Evolutionary conservation across 805 yeast species (phyloP), one percentile per base, ranked within the genome.

Genomic region (Yamadazyma sp.): DNA sequence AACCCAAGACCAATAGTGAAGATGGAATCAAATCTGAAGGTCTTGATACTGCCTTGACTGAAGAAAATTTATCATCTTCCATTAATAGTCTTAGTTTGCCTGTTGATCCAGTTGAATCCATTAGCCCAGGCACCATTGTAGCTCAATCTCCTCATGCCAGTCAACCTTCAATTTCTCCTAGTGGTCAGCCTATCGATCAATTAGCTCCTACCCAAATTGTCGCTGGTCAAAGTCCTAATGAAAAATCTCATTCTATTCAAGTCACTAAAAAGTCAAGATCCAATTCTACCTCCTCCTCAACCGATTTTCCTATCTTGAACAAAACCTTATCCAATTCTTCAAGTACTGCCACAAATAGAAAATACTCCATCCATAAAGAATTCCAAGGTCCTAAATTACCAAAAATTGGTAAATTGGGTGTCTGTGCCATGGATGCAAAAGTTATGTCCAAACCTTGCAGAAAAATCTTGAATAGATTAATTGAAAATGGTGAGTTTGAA

Each of bases 361-460:
- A 64, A 12, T 43, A 53, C 8, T 50, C 61, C 5, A 60, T 63
- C 16, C 60, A 63, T 15, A 57, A 55, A 35, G 75, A 65, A 34
- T 55, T 52, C 8, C 60, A 60, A 7, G 69, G 73, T 8, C 75
- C 80, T 3, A 70, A 72, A 43, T 51, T 80, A 33, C 86, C 86
- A 3, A 78, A 74, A 45, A 78, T 89, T 44, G 98, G 98, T 25
- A 89, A 86, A 47, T 86, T 93, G 48, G 99, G 99, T 35, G 96
- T 93, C 1, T 93, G 99, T 64, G 99, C 99, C 8, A 89, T 93
- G 97, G 99, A 93, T 60, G 82, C 89, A 40, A 93, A 93, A 60
- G 98, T 89, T 2, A 73, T 95, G 53, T 83, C 95, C 28, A 93
- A 93, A 64, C 98, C 99, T 2, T 91, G 97, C 55, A 70, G 98